A percentile compares a stretch with the other conserved stretches of the same genome.
These are phyloP conservation scores for Glycine soja DNA, from an alignment of 306 rosid species.

Conservation along the genomic window DNA sequence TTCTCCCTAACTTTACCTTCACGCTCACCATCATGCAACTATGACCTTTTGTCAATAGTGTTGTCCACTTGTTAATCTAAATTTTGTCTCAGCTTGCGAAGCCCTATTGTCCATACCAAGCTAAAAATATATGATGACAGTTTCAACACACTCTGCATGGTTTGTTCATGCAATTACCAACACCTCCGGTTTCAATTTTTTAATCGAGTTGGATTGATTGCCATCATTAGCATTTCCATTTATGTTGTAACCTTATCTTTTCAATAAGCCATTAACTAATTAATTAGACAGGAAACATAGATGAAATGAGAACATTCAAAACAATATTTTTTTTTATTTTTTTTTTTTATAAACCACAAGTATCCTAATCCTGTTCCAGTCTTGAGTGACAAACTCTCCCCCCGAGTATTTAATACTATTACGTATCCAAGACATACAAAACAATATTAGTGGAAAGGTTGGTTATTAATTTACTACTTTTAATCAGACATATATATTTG, in stretches of 20 bases:
- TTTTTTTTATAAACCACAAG: too few species aligned
- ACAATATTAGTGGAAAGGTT: slow-evolving; percentile 13
- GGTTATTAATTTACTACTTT: slow-evolving; percentile 22
- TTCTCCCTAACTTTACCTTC: slow-evolving; percentile 34
- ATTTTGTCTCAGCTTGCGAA: slow-evolving; percentile 40
- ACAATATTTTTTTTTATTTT: background rate
- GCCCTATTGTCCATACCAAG: slow-evolving; percentile 45
- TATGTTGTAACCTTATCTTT: slow-evolving; percentile 22
- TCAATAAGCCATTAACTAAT: slow-evolving; percentile 47
- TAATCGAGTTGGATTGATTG: slow-evolving; percentile 8
- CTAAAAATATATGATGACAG: slow-evolving; percentile 25
- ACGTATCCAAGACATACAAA: too few species aligned
- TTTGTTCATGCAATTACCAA: slow-evolving; percentile 44
- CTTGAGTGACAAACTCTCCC: too few species aligned
- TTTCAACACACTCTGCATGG: slow-evolving; percentile 40
- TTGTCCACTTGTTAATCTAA: slow-evolving; percentile 51
- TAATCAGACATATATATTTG: background rate
- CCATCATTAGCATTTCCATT: slow-evolving; percentile 41
- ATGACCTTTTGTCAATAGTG: slow-evolving; percentile 47
- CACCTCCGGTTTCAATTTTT: slow-evolving; percentile 8
- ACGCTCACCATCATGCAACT: slow-evolving; percentile 47
- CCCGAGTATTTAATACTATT: too few species aligned
- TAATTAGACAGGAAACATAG: slow-evolving; percentile 45
- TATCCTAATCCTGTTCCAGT: too few species aligned
- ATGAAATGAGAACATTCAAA: slow-evolving; percentile 40